Base-by-base conservation (phyloP, 768 basidiomycete species). In the Dioszegia aurantiaca region DNA sequence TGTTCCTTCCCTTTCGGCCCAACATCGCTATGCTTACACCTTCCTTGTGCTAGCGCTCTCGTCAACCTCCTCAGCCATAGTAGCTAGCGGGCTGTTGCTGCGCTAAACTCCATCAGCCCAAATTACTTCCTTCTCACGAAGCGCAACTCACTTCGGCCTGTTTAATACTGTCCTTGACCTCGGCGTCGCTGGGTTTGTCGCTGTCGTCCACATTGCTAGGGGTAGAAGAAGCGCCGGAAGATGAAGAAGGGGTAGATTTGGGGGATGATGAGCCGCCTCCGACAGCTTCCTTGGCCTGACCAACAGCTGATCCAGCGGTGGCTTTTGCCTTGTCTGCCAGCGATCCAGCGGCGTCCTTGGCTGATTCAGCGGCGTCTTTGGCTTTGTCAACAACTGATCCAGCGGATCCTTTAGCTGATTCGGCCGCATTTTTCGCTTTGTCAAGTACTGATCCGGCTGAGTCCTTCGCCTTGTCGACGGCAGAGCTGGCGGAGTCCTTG, bases 81-180 rank as follows among this genome's bases (percentile, higher is more conserved):
- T 53, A 11, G 51, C 36, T 10, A 53, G 26, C 16, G 51, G 51
- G 24, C 37, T 41, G 51, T 53, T 53, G 26, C 37, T 40, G 36
- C 51, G 51, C 51, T 53, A 24, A 19, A n/a, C 5, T 8, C 6
- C 3, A 24, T 47, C 46, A 47, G 46, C 46, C 33, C 33, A 33
- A 9, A n/a, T n/a, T 16, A 11, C n/a, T 30, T 17, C 24, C 4
- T 16, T 9, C 3, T 30, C 26, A 12, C 21, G 19, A n/a, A 11
- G 27, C 2, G 3, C 19, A 17, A 49, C 56, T 27, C 40, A 58
- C 56, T 47, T 47, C 46, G 26, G 44, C 56, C 46, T 58, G 45
- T 24, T 48, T 48, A 47, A 58, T 58, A 27, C 45, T 48, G 19
- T 51, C 56, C 46, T 58, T 58, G 46, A 58, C 43, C 36, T 48